Percentiles rank a stretch among this genome's conserved stretches.
These are phyloP conservation scores for Fraxinus latifolia DNA, from an alignment of 305 asterid species.

Conservation along the genomic window DNA sequence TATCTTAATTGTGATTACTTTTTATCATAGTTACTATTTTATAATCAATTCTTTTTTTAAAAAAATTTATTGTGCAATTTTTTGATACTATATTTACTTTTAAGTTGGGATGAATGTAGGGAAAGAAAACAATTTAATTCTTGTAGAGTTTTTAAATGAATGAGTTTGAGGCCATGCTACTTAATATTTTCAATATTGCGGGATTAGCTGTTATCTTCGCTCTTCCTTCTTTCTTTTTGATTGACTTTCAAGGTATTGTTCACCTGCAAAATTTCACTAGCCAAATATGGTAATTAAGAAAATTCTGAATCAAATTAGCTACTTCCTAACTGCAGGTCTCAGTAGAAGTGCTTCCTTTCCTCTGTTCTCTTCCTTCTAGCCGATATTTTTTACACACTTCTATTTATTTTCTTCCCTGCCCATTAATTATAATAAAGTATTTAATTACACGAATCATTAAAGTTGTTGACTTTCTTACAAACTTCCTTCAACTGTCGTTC, in stretches of 20 bases:
- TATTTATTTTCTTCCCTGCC: neutral
- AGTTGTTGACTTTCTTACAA: neutral
- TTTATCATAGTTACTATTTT: neutral
- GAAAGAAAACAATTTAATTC: neutral
- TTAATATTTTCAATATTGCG: neutral
- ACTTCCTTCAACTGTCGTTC: neutral
- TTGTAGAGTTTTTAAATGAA: neutral
- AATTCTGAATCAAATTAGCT: neutral
- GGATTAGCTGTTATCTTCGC: neutral
- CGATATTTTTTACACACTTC: neutral
- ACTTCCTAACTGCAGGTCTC: neutral
- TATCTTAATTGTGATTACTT: neutral
- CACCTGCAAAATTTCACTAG: slow-evolving; percentile 2
- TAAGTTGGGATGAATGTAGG: neutral
- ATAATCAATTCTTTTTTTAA: neutral
- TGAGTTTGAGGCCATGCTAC: neutral
- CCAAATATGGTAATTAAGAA: neutral
- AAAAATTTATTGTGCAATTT: neutral
- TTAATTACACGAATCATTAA: neutral
- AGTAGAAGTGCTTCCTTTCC: neutral
- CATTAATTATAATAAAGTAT: neutral
- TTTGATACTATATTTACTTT: neutral
- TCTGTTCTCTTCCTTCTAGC: neutral
- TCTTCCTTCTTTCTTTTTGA: neutral
- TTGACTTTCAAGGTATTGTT: slow-evolving; percentile 1